Conservation (phyloP, 495 filamentous ascomycete species). For the Penicillium goetzii region DNA sequence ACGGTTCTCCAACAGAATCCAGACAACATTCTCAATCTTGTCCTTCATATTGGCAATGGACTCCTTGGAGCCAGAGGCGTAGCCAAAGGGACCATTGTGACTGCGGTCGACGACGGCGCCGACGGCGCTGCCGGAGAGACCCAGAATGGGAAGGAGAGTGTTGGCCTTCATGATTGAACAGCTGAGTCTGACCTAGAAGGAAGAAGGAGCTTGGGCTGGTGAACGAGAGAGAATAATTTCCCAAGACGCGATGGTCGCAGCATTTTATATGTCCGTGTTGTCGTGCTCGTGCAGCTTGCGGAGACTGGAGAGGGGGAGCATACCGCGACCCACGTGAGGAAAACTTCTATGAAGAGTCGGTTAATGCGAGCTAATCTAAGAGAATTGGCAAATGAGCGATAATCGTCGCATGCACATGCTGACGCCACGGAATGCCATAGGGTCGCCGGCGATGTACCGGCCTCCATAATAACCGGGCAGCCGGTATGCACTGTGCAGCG, state of each 20-base stretch:
- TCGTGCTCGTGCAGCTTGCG: background rate
- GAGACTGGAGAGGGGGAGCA: background rate
- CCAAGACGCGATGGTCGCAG: background rate
- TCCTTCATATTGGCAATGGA: conserved; percentile 46
- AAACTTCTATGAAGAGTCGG: background rate
- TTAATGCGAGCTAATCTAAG: background rate
- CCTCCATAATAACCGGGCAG: background rate
- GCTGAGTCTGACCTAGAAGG: conserved; percentile 2
- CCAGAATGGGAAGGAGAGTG: conserved; percentile 28
- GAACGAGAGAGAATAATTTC: conserved; percentile 18
- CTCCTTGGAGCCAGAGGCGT: conserved; percentile 35
- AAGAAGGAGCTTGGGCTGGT: background rate
- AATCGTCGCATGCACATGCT: background rate
- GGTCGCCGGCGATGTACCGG: background rate
- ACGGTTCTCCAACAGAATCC: conserved; percentile 51
- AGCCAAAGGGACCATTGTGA: conserved; percentile 26
- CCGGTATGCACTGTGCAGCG: background rate
- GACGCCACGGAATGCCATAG: conserved; percentile 2
- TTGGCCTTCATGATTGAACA: conserved; percentile 30
- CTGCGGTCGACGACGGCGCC: conserved; percentile 23
- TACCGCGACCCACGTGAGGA: background rate
- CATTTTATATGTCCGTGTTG: background rate
- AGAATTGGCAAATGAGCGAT: background rate
- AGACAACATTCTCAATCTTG: conserved; percentile 54
- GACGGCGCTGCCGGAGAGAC: conserved; percentile 30